Conservation (phyloP, 2,329 filamentous ascomycete species). For the Diaporthe sp. region DNA sequence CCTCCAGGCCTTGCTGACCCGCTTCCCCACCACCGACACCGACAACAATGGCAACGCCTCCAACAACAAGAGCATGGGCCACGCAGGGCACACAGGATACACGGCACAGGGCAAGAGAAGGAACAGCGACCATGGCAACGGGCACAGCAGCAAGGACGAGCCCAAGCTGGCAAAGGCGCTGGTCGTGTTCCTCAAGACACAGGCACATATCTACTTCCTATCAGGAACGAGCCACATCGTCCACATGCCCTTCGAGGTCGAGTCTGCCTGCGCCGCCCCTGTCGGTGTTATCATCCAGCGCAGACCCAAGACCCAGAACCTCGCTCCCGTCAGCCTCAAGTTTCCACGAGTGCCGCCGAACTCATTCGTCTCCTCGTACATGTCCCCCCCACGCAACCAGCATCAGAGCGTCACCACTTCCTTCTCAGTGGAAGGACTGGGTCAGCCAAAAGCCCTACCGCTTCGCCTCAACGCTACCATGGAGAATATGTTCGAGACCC, state of each 20-base stretch:
- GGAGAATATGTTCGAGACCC: conserved; percentile 70
- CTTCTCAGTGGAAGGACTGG: conserved; percentile 71
- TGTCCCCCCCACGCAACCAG: conserved; percentile 63
- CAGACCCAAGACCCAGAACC: conserved; percentile 70
- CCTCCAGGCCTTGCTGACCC: conserved; percentile 86
- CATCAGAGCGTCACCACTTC: conserved; percentile 58
- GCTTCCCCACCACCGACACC: conserved; percentile 74
- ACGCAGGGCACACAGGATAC: conserved; percentile 19
- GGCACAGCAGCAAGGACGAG: conserved; percentile 36
- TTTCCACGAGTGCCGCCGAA: conserved; percentile 79
- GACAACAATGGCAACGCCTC: conserved; percentile 46
- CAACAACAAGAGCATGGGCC: conserved; percentile 36
- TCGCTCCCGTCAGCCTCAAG: conserved; percentile 66
- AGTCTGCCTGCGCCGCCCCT: conserved; percentile 85
- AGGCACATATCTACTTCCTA: conserved; percentile 94
- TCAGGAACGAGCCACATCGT: conserved; percentile 89
- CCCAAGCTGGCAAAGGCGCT: conserved; percentile 73
- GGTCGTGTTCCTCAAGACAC: conserved; percentile 91
- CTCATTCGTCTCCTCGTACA: conserved; percentile 83
- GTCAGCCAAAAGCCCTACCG: conserved; percentile 67
- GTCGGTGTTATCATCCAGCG: conserved; percentile 89
- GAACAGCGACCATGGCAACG: conserved; percentile 24
- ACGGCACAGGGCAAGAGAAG: conserved; percentile 18
- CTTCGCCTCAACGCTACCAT: conserved; percentile 66
- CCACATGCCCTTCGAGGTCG: conserved; percentile 94